Conservation (phyloP, 2,329 filamentous ascomycete genomes). For the Lachnellula occidentalis region DNA sequence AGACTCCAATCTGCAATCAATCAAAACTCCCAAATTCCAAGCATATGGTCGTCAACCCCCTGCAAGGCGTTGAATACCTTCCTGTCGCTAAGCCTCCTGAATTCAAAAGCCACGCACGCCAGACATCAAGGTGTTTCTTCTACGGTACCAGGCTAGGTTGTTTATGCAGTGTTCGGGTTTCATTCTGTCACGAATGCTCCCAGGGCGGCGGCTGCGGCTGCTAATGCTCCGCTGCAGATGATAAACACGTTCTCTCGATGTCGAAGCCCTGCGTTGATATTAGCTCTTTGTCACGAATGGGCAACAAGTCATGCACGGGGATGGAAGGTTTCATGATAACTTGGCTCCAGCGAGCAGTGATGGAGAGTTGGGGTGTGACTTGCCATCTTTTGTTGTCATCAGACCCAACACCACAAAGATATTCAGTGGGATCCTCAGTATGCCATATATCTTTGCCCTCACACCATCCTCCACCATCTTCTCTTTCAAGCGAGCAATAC, state of each 20-base stretch:
- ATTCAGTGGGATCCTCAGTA: constrained; percentile 53
- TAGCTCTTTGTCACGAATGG: background rate
- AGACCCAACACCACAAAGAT: constrained; percentile 46
- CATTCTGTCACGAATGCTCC: constrained; percentile 1
- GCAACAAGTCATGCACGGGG: background rate
- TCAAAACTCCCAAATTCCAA: background rate
- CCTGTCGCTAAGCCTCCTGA: no score
- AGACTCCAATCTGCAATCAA: background rate
- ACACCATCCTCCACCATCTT: constrained; percentile 45
- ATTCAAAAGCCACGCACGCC: background rate
- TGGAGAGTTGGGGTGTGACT: background rate
- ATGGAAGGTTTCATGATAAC: background rate
- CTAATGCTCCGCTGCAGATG: constrained; percentile 5
- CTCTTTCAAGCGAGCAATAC: constrained; percentile 48
- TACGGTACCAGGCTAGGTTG: background rate
- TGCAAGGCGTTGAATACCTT: background rate
- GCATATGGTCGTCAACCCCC: background rate
- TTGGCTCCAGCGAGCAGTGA: background rate
- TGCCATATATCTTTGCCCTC: constrained; percentile 48
- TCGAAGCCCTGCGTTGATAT: background rate
- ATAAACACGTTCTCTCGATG: constrained; percentile 9
- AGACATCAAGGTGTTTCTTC: constrained; percentile 3
- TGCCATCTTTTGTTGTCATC: constrained; percentile 39
- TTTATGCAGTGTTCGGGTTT: background rate
- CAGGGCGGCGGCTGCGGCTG: constrained; percentile 1